phyloP scores from a whole-genome alignment of 2,329 filamentous ascomycete species.

The Dactylellina drechsleri region DNA sequence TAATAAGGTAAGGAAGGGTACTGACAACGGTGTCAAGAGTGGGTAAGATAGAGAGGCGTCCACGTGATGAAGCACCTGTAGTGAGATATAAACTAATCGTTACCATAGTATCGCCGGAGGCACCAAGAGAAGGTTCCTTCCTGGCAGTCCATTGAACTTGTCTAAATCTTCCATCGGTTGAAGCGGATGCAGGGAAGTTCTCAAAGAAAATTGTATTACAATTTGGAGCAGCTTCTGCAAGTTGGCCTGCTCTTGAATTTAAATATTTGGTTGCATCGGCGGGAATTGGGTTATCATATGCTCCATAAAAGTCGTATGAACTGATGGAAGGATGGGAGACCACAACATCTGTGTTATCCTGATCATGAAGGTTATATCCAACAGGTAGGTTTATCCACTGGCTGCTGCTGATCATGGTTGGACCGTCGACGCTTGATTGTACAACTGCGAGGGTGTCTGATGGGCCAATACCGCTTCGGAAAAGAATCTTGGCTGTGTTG shows the following conservation, averaged over 20 bases:
- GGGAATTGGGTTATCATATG: conserved; percentile 66
- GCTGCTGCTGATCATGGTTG: conserved; percentile 66
- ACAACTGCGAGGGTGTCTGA: conserved; percentile 66
- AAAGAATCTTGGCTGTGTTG: conserved; percentile 74
- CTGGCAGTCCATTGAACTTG: conserved; percentile 75
- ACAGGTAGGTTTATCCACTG: conserved; percentile 71
- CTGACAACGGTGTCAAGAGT: conserved; percentile 66
- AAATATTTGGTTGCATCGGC: conserved; percentile 66
- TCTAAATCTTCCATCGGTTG: conserved; percentile 70
- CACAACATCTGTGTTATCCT: conserved; percentile 70
- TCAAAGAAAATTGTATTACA: conserved; percentile 58
- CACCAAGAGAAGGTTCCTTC: conserved; percentile 69
- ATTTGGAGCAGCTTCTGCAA: conserved; percentile 65
- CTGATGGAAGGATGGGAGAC: conserved; percentile 66
- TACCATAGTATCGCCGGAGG: conserved; percentile 62
- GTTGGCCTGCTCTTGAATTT: conserved; percentile 65
- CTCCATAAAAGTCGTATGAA: conserved; percentile 74
- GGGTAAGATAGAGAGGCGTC: conserved; percentile 63
- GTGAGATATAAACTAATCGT: conserved; percentile 67
- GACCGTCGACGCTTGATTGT: conserved; percentile 65
- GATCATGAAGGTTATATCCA: conserved; percentile 70
- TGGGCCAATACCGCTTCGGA: conserved; percentile 76
- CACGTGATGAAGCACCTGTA: conserved; percentile 65
- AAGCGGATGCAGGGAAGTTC: conserved; percentile 61
- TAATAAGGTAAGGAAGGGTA: conserved; percentile 70